A percentile compares a stretch with the other conserved stretches of the same genome.
These are phyloP conservation scores for Volutella citrinella DNA, from an alignment of 2,329 filamentous ascomycete genomes.

Conservation along the genomic window DNA sequence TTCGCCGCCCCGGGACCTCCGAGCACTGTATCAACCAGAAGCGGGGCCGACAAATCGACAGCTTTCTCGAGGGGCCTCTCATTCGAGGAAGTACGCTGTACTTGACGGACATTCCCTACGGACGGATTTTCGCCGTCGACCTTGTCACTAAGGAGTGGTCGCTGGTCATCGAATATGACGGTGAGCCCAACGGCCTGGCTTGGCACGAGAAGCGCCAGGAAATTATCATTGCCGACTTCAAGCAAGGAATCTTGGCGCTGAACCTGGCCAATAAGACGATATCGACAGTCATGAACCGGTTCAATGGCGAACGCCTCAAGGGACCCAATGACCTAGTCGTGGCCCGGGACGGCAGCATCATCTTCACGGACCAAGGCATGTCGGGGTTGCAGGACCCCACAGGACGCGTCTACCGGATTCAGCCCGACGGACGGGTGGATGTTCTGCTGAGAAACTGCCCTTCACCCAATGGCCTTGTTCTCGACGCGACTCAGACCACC, in stretches of 20 bases:
- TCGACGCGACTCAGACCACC: not conserved
- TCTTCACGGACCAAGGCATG: slow-evolving; percentile 13
- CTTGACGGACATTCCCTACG: no score
- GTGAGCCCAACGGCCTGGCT: slow-evolving; percentile 12
- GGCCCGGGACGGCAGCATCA: slow-evolving; percentile 3
- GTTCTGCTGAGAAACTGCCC: slow-evolving; percentile 9
- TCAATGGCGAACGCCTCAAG: slow-evolving; percentile 12
- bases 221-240: slow-evolving; percentile 12
- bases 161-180: slow-evolving; percentile 8
- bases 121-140: no score
- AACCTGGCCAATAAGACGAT: slow-evolving; percentile 2
- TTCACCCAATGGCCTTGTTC: slow-evolving; percentile 11
- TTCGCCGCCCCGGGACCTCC: slow-evolving; percentile 2
- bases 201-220: slow-evolving; percentile 5
- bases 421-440: slow-evolving; percentile 3
- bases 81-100: no score
- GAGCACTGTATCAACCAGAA: slow-evolving; percentile 13
- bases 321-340: slow-evolving; percentile 13
- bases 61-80: no score
- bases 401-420: slow-evolving; percentile 9
- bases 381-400: slow-evolving; percentile 8
- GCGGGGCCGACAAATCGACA: slow-evolving; percentile 5
- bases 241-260: slow-evolving; percentile 7
- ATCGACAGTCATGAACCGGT: slow-evolving; percentile 10
- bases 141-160: slow-evolving; percentile 7